A percentile compares a stretch with the other conserved stretches of the same genome.
Evolutionary conservation across 257 asterid genomes (phyloP).

Genomic region (Vinca minor): DNA sequence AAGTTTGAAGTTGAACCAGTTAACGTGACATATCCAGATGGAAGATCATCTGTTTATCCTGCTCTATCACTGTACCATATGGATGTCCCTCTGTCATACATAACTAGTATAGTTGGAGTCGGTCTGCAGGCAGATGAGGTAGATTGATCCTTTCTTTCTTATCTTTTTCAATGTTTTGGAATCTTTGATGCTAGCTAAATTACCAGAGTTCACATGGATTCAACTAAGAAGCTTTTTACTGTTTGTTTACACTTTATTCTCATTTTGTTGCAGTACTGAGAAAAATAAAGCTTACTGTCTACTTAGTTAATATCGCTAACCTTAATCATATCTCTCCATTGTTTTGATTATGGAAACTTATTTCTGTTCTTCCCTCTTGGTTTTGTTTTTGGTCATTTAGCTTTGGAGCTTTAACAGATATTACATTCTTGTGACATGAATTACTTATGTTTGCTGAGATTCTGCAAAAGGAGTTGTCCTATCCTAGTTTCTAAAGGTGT

Average conservation of each 20-base stretch:
- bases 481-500: no score
- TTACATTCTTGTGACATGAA: neutral
- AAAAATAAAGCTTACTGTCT: no score
- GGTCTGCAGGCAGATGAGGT: slow-evolving; percentile 67
- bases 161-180: neutral
- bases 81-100: slow-evolving; percentile 67
- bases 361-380: neutral
- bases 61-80: slow-evolving; percentile 62
- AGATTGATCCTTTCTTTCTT: slow-evolving; percentile 7
- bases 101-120: slow-evolving; percentile 49
- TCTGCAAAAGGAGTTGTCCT: no score
- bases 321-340: neutral
- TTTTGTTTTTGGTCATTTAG: neutral
- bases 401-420: neutral
- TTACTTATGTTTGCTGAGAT: neutral
- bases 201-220: neutral
- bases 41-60: slow-evolving; percentile 53
- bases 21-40: slow-evolving; percentile 60
- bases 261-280: no score
- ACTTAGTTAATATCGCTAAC: neutral
- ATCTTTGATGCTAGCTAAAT: neutral
- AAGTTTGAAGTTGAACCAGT: slow-evolving; percentile 90
- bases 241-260: neutral
- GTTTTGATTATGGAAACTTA: neutral
- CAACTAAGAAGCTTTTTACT: no score